Base-by-base conservation (phyloP, 768 basidiomycete species). In the Boletus pseudopeckii region DNA sequence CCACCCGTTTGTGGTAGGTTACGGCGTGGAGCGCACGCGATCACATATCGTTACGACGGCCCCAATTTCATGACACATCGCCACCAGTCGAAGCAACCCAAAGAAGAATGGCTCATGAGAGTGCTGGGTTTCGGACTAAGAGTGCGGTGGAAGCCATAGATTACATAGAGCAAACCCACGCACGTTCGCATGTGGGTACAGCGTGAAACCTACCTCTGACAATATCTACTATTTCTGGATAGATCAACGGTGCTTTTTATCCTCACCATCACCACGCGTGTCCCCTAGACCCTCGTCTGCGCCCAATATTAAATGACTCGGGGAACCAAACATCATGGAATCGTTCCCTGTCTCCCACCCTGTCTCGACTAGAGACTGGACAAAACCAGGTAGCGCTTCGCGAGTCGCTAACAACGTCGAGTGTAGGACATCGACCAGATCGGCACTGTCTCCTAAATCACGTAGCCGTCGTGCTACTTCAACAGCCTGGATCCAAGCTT, bases 401-500 rank as follows among this genome's bases (percentile, higher is more conserved):
- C 48, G 58, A 33, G 51, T 48, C 5, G 48, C 53, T 53, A 50
- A 40, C 8, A 63, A 49, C 1, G 63, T 56, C 45, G 54, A 57
- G 13, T 39, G 46, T 0, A 58, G 44, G 52, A 61, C 26, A n/a
- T 58, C 48, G 13, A 11, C 54, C 15, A 36, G 44, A 48, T 54
- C 49, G 17, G 22, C 38, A 17, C 38, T 13, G 4, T 44, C 50
- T 26, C 47, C 54, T n/a, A 1, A 18, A 34, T 52, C 28, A 14
- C 5, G 20, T 18, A 62, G 17, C 18, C 6, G 44, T 45, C 56
- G 53, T 7, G 65, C 42, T 3, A 57, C 59, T 45, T 69, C 67
- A 13, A 58, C 51, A 7, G 54, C 58, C 34, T 69, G 63, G 48
- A 69, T 51, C 84, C 85, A 87, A 3, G 80, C 83, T 52, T 77